Evolutionary conservation across 75 land plant genomes (phyloP).

Genomic region (Ceratopteris richardii): DNA sequence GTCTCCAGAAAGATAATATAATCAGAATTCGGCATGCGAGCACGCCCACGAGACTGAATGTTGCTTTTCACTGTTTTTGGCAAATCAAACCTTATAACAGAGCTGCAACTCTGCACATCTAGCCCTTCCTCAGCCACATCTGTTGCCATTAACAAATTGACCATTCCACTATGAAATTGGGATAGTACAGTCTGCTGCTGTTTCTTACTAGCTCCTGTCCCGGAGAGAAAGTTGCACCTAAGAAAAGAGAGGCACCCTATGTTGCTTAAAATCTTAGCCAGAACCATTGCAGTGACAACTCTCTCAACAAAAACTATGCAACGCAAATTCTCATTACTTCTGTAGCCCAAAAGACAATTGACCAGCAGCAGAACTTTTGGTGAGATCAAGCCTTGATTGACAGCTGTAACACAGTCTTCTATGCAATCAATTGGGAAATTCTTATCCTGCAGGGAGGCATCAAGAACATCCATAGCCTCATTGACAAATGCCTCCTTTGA

Average conservation of each 20-base stretch:
- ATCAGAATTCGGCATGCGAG: constrained; percentile 46
- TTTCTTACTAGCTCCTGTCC: constrained; percentile 43
- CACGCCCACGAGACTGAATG: constrained; percentile 89
- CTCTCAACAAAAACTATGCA: constrained; percentile 92
- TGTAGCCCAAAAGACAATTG: constrained; percentile 11
- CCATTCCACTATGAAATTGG: constrained; percentile 61
- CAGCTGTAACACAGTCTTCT: background rate
- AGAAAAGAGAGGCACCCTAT: constrained; percentile 41
- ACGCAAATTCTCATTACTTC: constrained; percentile 12
- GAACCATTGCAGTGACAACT: constrained; percentile 59
- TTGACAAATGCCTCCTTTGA: constrained; percentile 14
- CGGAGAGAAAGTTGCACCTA: constrained; percentile 42
- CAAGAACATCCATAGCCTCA: constrained; percentile 16
- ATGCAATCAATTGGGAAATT: too few species aligned
- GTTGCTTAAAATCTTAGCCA: constrained; percentile 48
- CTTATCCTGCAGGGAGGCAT: background rate
- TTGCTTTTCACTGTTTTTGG: constrained; percentile 80
- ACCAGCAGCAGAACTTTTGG: constrained; percentile 22
- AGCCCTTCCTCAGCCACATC: constrained; percentile 92
- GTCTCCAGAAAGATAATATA: constrained; percentile 73
- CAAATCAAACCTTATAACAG: constrained; percentile 84
- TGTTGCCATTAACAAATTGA: constrained; percentile 77
- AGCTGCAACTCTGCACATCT: constrained; percentile 68
- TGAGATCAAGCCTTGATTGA: constrained; percentile 15
- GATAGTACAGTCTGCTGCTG: constrained; percentile 41